A percentile compares a stretch with the other conserved stretches of the same genome.
These are phyloP conservation scores for Sphagnum fallax DNA, from an alignment of 228 moss, liverwort and hornwort species.

Conservation along the genomic window DNA sequence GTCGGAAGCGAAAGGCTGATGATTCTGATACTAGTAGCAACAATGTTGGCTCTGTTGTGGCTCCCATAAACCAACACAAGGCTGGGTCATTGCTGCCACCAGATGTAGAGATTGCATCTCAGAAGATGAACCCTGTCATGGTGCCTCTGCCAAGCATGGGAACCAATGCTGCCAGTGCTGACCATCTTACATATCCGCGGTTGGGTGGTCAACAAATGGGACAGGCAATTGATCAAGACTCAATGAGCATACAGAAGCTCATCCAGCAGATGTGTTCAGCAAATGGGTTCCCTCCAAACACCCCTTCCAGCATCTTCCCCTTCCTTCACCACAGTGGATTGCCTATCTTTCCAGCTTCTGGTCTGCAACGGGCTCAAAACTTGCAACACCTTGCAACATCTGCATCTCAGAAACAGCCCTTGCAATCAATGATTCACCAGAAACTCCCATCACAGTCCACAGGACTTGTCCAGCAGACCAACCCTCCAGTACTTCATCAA, in stretches of 20 bases:
- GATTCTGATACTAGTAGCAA: slow-evolving; percentile 93
- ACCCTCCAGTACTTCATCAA: slow-evolving; percentile 27
- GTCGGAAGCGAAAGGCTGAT: slow-evolving; percentile 89
- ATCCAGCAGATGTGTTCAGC: slow-evolving; percentile 76
- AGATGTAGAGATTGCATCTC: slow-evolving; percentile 62
- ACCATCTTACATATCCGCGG: slow-evolving; percentile 53
- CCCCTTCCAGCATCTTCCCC: slow-evolving; percentile 57
- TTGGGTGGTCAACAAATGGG: slow-evolving; percentile 51
- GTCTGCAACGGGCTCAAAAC: slow-evolving; percentile 51
- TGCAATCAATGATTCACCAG: too few relatives aligned
- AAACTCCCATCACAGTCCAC: neutral
- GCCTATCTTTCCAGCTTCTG: slow-evolving; percentile 47
- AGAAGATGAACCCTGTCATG: slow-evolving; percentile 54
- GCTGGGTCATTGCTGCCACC: slow-evolving; percentile 41
- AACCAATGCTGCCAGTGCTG: slow-evolving; percentile 40
- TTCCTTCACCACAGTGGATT: slow-evolving; percentile 58
- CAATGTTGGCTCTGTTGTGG: slow-evolving; percentile 65
- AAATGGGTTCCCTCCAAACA: slow-evolving; percentile 62
- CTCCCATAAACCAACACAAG: slow-evolving; percentile 26
- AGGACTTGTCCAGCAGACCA: neutral
- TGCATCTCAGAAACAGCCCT: slow-evolving; percentile 28
- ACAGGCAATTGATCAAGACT: slow-evolving; percentile 45
- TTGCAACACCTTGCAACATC: slow-evolving; percentile 62
- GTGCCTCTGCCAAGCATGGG: slow-evolving; percentile 31
- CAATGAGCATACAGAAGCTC: slow-evolving; percentile 69